Base-by-base conservation (phyloP, 352 stramenopile genomes). In the Lagenidium giganteum region DNA sequence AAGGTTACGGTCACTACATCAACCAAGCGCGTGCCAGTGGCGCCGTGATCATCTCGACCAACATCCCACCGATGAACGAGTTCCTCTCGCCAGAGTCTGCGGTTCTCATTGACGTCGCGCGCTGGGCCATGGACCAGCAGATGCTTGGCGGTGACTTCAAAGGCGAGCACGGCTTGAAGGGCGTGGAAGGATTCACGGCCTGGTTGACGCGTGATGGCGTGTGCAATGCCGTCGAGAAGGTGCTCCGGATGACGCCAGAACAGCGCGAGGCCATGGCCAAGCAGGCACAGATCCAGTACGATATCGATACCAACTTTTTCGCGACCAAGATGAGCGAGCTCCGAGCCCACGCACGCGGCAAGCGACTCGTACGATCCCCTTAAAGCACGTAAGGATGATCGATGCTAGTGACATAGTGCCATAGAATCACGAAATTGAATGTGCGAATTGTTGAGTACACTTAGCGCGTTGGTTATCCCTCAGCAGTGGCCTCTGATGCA, bases 1-100 rank as follows among this genome's bases (percentile, higher is more conserved):
- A 87, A 50, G 71, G 75, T 8, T 87, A 78, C 32, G 74, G 73
- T 8, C 73, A 83, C 55, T 86, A 86, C 48, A 83, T 83, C 42
- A 86, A 86, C 54, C 73, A 86, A 24, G 73, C 70, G n/a, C 64
- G 69, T 6, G 64, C 69, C 9, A 61, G 56, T 11, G 55, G 64
- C 8, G 70, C 46, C 0, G 42, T 83, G 8, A 69, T 86, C 17
- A 23, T 86, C n/a, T 63, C 69, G 3, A 74, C 72, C 0, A 57
- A 83, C 33, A 42, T 75, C 17, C 64, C 69, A 13, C 70, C 72
- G 0, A 86, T 86, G 72, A 86, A 79, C 46, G 71, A 87, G 48
- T 58, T 85, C 14, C 32, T 87, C 16, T 74, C 64, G 17, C 47
- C 50, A 1, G 25, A 45, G 20, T 83, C 68, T 1, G 69, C 57